A percentile compares a stretch with the other conserved stretches of the same genome.
These are phyloP conservation scores for Puccinia novopanici DNA, from an alignment of 1,284 basidiomycete species.

Conservation along the genomic window DNA sequence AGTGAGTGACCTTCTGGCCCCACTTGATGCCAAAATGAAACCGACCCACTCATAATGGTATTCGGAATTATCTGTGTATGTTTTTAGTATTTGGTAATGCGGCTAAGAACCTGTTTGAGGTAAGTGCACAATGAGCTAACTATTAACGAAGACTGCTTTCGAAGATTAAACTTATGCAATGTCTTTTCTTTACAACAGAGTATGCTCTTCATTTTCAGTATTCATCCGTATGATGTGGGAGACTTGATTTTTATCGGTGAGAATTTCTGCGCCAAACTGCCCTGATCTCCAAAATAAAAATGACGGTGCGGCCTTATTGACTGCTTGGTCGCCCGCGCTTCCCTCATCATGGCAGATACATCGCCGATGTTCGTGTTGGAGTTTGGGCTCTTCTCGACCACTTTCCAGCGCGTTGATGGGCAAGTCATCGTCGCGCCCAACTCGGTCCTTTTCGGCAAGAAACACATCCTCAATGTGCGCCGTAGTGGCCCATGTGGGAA, in stretches of 20 bases:
- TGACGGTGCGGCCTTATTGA: neutral
- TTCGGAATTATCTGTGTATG: neutral
- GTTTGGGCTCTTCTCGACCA: slow-evolving; percentile 78
- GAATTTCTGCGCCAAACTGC: neutral
- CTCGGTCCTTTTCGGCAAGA: slow-evolving; percentile 70
- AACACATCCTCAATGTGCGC: slow-evolving; percentile 69
- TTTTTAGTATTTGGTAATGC: slow-evolving; percentile 70
- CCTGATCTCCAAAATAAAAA: neutral
- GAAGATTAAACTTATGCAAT: neutral
- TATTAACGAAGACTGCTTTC: too few relatives aligned
- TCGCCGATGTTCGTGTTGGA: slow-evolving; percentile 70
- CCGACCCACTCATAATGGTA: slow-evolving; percentile 12
- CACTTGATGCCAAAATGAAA: slow-evolving; percentile 68
- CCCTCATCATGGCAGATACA: slow-evolving; percentile 76
- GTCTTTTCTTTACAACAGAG: slow-evolving; percentile 4
- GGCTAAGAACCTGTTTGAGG: slow-evolving; percentile 77
- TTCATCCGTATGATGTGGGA: slow-evolving; percentile 59
- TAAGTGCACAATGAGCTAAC: too few relatives aligned
- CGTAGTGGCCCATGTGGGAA: slow-evolving; percentile 68
- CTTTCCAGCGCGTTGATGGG: slow-evolving; percentile 75
- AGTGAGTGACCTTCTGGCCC: slow-evolving; percentile 58
- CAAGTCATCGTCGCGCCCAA: slow-evolving; percentile 78
- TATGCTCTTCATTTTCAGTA: slow-evolving; percentile 51
- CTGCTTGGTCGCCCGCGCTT: slow-evolving; percentile 61
- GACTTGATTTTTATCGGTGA: slow-evolving; percentile 58